Evolutionary conservation across 768 basidiomycete species (phyloP).

Genomic region (Leucocoprinus birnbaumii): DNA sequence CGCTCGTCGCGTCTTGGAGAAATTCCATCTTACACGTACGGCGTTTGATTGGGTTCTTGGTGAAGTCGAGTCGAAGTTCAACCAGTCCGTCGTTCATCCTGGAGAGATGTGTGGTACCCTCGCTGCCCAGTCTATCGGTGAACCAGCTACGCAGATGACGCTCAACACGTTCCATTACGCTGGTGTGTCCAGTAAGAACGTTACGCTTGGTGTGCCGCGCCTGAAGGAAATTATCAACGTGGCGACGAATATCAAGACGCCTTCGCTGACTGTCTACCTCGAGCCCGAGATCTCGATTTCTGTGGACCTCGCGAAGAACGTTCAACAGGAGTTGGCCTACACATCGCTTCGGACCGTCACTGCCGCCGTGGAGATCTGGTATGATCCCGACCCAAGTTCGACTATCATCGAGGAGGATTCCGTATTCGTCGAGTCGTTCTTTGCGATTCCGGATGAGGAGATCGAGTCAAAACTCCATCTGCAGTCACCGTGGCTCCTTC

Average conservation of each 20-base stretch:
- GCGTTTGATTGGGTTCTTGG: constrained; percentile 98
- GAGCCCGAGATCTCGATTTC: constrained; percentile 66
- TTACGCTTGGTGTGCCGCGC: constrained; percentile 98
- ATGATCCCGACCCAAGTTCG: constrained; percentile 87
- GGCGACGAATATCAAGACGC: constrained; percentile 95
- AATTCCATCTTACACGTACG: constrained; percentile 83
- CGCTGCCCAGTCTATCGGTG: constrained; percentile 98
- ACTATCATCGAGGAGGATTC: constrained; percentile 97
- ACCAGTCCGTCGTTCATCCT: constrained; percentile 86
- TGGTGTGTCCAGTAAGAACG: constrained; percentile 99
- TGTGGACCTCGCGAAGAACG: constrained; percentile 70
- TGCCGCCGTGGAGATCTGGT: constrained; percentile 95
- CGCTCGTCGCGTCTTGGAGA: constrained; percentile 82
- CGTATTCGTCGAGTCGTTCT: constrained; percentile 97
- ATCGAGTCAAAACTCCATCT: constrained; percentile 87
- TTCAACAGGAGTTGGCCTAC: constrained; percentile 91
- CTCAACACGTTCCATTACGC: constrained; percentile 99
- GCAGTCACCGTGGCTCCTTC: constrained; percentile 96
- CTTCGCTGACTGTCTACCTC: constrained; percentile 91
- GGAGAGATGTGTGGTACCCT: constrained; percentile 99
- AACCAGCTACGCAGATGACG: constrained; percentile 99
- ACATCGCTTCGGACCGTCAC: constrained; percentile 94
- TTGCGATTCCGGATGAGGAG: constrained; percentile 97
- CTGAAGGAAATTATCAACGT: constrained; percentile 99
- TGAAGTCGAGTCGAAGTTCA: constrained; percentile 95